Conservation (phyloP, 805 yeast species). For the Lachancea sp. region DNA sequence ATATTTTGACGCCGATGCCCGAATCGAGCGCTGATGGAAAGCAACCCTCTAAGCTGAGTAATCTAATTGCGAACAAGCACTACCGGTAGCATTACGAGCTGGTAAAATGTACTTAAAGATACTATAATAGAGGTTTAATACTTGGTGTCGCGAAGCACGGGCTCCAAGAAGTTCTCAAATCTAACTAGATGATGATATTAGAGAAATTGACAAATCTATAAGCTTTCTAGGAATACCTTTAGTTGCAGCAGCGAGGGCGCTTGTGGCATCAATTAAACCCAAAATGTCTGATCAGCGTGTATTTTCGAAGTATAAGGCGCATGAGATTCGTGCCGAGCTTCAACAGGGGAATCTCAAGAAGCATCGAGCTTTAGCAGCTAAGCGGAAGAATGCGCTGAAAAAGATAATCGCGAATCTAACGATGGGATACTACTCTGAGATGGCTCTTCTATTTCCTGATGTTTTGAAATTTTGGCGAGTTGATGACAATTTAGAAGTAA, state of each 20-base stretch:
- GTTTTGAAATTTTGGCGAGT: constrained; percentile 46
- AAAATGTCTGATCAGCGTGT: constrained; percentile 29
- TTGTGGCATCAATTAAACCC: background rate
- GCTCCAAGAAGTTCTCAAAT: no score
- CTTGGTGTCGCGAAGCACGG: no score
- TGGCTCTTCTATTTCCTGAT: constrained; percentile 61
- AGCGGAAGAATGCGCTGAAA: constrained; percentile 48
- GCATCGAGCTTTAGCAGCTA: constrained; percentile 31
- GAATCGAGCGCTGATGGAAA: background rate
- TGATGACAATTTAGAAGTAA: constrained; percentile 59
- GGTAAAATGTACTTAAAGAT: no score
- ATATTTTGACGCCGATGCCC: background rate
- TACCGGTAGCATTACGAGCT: no score
- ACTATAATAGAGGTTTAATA: no score
- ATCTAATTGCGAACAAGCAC: no score
- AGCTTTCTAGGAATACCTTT: no score
- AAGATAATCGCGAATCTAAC: constrained; percentile 79
- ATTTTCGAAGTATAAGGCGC: constrained; percentile 30
- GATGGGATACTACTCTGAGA: constrained; percentile 65
- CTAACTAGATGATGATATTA: no score
- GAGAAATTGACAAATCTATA: no score
- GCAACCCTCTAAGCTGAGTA: background rate
- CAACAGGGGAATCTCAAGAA: constrained; percentile 37
- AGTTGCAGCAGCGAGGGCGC: no score
- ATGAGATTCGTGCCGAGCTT: constrained; percentile 25